These are phyloP conservation scores for Conringia planisiliqua DNA, from an alignment of 345 rosid genomes.

Conservation along the genomic window DNA sequence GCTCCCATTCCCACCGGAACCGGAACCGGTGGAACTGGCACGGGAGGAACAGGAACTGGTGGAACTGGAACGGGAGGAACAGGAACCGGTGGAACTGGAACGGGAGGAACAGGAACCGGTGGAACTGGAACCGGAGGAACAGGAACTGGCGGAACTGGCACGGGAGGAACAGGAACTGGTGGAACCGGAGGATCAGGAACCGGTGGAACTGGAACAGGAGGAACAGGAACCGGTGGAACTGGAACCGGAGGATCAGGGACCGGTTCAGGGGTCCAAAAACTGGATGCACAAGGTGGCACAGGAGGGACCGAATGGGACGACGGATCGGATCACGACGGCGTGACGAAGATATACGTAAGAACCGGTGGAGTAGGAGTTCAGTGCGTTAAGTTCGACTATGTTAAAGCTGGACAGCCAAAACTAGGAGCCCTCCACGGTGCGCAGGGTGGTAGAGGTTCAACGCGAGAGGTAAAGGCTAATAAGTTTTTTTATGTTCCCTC, in stretches of 20 bases:
- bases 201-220: neutral
- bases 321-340: conserved; percentile 27
- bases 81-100: neutral
- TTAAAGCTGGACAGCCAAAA: conserved; percentile 14
- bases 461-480: neutral
- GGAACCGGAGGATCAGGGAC: neutral
- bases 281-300: conserved; percentile 22
- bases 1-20: conserved; percentile 13
- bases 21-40: neutral
- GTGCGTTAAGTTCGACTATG: conserved; percentile 15
- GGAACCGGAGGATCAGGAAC: neutral
- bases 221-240: accelerated
- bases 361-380: neutral
- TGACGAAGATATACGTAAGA: conserved; percentile 11
- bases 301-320: conserved; percentile 31
- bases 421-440: conserved; percentile 8
- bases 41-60: neutral
- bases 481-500: neutral
- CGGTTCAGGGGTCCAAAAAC: neutral
- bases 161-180: neutral
- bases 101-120: neutral
- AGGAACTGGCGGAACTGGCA: neutral
- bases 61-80: neutral
- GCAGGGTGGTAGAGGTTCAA: neutral
- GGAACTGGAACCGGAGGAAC: neutral